Percentiles rank a stretch among this genome's conserved stretches.
These are phyloP conservation scores for Mucor sp. DNA, from an alignment of 371 early-diverging fungal genomes.

Conservation along the genomic window DNA sequence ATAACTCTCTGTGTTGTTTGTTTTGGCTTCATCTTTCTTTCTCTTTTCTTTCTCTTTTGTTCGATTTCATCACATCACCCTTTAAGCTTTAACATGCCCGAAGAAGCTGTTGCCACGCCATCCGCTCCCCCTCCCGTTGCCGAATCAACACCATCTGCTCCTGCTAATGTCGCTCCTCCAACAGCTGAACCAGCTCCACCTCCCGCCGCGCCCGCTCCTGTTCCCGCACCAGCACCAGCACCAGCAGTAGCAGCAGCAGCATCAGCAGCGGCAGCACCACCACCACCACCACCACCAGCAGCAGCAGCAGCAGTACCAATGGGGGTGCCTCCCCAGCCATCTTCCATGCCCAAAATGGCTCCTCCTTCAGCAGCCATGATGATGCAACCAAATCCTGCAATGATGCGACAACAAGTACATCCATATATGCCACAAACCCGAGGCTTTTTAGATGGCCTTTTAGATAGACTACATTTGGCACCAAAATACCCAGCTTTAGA, in stretches of 20 bases:
- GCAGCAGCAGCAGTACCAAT: not conserved
- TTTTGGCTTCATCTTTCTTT: not conserved
- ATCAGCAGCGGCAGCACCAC: not conserved
- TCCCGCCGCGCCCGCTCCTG: not conserved
- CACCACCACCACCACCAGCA: not conserved
- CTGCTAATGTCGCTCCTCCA: not conserved
- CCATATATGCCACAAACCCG: not conserved
- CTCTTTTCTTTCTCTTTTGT: not conserved
- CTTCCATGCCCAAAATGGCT: not conserved
- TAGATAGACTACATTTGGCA: not conserved
- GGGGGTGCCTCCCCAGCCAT: not conserved
- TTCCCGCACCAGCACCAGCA: not conserved
- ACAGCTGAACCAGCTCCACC: not conserved
- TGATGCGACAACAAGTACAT: not conserved
- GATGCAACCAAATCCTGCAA: not conserved
- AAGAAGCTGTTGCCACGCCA: not conserved
- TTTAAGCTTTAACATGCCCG: not conserved
- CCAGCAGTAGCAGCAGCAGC: not conserved
- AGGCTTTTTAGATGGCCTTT: slow-evolving; percentile 2
- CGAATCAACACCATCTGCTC: not conserved
- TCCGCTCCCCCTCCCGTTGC: not conserved
- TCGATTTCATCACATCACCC: no score
- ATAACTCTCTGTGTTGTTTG: not conserved
- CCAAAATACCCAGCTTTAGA: not conserved
- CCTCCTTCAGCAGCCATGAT: not conserved